Percentiles rank a stretch among this genome's conserved stretches.
Conservation (phyloP, 108 stramenopile genomes). For the Nitzschia sp. region DNA sequence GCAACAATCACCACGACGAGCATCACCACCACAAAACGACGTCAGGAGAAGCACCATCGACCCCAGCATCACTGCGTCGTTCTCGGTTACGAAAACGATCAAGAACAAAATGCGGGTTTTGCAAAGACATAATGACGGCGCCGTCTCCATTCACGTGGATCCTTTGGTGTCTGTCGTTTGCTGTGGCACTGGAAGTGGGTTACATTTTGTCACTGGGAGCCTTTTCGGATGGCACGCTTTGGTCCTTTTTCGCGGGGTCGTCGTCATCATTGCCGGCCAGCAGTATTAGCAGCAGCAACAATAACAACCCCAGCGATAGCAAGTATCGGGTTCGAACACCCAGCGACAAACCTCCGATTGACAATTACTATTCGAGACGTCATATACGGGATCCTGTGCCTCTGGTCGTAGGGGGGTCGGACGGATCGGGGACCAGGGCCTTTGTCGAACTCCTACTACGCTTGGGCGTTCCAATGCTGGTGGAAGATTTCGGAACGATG, state of each 20-base stretch:
- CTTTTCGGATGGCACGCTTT: neutral
- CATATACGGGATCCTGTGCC: constrained; percentile 16
- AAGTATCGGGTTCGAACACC: neutral
- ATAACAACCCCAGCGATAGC: neutral
- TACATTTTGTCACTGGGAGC: constrained; percentile 2
- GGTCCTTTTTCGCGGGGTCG: neutral
- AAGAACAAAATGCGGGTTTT: neutral
- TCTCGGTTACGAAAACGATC: neutral
- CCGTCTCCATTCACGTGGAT: neutral
- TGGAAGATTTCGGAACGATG: constrained; percentile 65
- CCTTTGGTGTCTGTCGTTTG: neutral
- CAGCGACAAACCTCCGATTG: neutral
- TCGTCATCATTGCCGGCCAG: neutral
- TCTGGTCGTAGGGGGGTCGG: constrained; percentile 72
- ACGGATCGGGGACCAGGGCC: constrained; percentile 78
- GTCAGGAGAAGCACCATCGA: neutral
- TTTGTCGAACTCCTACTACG: constrained; percentile 57
- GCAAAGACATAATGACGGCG: neutral
- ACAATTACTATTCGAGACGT: constrained; percentile 12
- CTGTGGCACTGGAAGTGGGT: neutral
- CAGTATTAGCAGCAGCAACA: neutral
- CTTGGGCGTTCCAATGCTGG: constrained; percentile 63
- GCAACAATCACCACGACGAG: no score
- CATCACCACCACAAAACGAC: neutral
- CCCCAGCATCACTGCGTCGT: neutral